phyloP scores from a whole-genome alignment of 2,329 filamentous ascomycete genomes.

The Amauroascus verrucosus region DNA sequence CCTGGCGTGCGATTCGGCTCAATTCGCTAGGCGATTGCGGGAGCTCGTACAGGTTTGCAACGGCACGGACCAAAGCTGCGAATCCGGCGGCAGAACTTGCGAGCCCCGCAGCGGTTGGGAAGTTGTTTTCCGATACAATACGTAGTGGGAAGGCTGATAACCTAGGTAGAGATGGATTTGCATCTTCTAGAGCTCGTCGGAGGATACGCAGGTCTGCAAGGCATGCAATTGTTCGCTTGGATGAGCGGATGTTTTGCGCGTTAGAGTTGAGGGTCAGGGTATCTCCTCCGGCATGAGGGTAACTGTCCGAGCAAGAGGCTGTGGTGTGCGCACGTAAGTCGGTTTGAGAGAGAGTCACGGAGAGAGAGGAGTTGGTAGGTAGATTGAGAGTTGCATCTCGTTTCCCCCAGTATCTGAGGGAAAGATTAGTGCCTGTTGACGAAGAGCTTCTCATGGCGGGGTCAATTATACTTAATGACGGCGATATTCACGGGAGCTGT shows the following conservation, averaged over 20 bases:
- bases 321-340: constrained; percentile 94
- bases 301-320: constrained; percentile 72
- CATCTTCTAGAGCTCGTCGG: constrained; percentile 62
- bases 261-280: constrained; percentile 75
- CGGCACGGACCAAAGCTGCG: constrained; percentile 60
- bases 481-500: constrained; percentile 97
- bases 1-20: constrained; percentile 80
- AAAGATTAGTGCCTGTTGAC: constrained; percentile 5
- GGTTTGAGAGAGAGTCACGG: constrained; percentile 86
- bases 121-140: constrained; percentile 96
- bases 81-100: constrained; percentile 56
- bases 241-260: constrained; percentile 65
- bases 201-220: constrained; percentile 74
- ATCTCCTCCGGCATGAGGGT: constrained; percentile 49
- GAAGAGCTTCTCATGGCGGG: constrained; percentile 17
- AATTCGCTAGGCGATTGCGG: constrained; percentile 71
- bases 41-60: constrained; percentile 85
- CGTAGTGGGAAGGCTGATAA: constrained; percentile 67
- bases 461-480: constrained; percentile 68
- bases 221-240: constrained; percentile 87
- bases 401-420: constrained; percentile 83
- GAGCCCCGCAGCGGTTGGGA: constrained; percentile 90
- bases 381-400: constrained; percentile 88
- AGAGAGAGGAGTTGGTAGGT: constrained; percentile 94
- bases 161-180: constrained; percentile 65